Evolutionary conservation across 768 basidiomycete species (phyloP), one percentile per base, ranked within the genome.

Genomic region (Suillus variegatus): DNA sequence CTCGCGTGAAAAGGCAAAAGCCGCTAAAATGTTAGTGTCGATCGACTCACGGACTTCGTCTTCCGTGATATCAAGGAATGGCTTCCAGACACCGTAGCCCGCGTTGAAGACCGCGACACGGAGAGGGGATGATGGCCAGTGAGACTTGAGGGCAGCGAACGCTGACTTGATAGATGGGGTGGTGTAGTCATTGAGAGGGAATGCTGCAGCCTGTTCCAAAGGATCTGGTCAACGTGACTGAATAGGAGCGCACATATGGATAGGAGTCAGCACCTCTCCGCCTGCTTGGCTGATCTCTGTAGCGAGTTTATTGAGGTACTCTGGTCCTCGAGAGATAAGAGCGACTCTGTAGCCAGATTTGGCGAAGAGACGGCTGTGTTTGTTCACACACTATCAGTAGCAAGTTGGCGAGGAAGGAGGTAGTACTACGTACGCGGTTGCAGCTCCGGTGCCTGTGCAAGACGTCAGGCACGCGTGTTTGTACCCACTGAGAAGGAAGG

Each of bases 51-150:
- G 81, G 22, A 90, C 70, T 43, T 91, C 88, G 60, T 85, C 79
- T 2, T 85, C 83, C 0, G 85, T 88, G 28, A 90, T 71, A 14
- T 89, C 82, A 35, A 92, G 76, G 81, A 92, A 92, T 2, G 83
- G 82, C 75, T 89, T 90, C 82, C 85, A 90, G 14, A 86, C 74
- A 3, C 82, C 82, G 41, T 82, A 73, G 0, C 80, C 88, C 2
- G 80, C 84, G 70, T 92, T 92, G 77, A 85, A 92, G 14, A 92
- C 70, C 1, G 89, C 89, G 3, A 82, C 87, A 14, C 85, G 85
- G 47, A 91, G 81, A 36, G 78, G 78, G 3, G 86, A 82, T 57
- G 79, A 78, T 0, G 84, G 78, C 69, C 81, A 89, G 8, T 69
- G 79, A 16, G 73, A 60, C 44, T 82, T 84, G 69, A 89, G 80